Percentiles rank a stretch among this genome's conserved stretches.
Evolutionary conservation across 768 basidiomycete genomes (phyloP).

Genomic region (Auricularia cornea): DNA sequence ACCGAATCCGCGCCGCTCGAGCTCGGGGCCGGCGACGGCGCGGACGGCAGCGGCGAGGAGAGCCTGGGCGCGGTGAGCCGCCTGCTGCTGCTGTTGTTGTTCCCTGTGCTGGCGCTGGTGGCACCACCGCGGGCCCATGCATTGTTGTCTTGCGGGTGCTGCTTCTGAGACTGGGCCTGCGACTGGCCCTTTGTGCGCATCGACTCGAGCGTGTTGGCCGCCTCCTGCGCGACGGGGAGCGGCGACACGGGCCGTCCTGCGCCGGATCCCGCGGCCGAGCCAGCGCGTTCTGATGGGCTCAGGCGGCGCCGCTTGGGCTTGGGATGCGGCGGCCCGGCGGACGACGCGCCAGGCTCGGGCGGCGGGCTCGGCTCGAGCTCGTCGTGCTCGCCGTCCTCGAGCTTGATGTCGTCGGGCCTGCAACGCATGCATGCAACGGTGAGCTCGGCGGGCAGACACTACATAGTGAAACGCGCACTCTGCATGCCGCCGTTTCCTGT

Average conservation of each 20-base stretch:
- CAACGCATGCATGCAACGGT: background rate
- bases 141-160: background rate
- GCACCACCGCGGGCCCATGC: no score
- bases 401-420: background rate
- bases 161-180: background rate
- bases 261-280: background rate
- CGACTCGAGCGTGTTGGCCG: background rate
- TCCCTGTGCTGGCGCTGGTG: no score
- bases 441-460: background rate
- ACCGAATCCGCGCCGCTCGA: conserved; percentile 33
- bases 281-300: background rate
- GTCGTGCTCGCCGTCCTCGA: background rate
- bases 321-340: background rate
- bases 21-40: background rate
- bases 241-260: background rate
- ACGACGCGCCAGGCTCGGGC: background rate
- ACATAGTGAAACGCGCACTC: background rate
- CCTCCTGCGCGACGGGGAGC: background rate
- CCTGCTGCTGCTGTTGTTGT: no score
- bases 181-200: background rate
- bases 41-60: background rate
- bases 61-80: background rate
- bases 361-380: background rate
- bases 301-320: background rate
- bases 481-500: background rate